Evolutionary conservation across 192 early-diverging fungal species (phyloP).

Genomic region (Rhizoclosmatium globosum): DNA sequence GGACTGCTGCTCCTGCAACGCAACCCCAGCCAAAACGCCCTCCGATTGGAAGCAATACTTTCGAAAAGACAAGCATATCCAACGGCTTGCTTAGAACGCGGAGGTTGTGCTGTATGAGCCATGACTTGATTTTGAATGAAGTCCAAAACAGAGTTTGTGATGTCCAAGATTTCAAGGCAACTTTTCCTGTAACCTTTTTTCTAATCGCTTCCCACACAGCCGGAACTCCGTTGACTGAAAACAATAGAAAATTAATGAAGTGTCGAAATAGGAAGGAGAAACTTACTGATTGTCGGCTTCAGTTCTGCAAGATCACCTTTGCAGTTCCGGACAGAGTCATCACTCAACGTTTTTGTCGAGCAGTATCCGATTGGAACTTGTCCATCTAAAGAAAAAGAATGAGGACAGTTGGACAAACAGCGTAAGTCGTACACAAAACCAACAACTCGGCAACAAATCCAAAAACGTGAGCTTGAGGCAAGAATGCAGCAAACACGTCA

Average conservation of each 20-base stretch:
- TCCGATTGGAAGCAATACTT: constrained; percentile 81
- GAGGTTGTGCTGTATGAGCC: constrained; percentile 55
- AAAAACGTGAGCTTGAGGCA: background rate
- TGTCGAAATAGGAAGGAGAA: too few species aligned
- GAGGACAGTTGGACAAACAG: too few species aligned
- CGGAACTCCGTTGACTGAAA: constrained; percentile 69
- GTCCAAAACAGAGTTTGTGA: constrained; percentile 78
- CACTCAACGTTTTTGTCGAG: constrained; percentile 68
- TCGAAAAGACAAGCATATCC: constrained; percentile 81
- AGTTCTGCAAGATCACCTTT: constrained; percentile 73
- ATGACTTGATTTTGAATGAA: constrained; percentile 76
- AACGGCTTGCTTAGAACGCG: constrained; percentile 69
- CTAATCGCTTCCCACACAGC: constrained; percentile 83
- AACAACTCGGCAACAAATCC: constrained; percentile 79
- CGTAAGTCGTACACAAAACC: constrained; percentile 44
- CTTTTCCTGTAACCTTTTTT: constrained; percentile 78
- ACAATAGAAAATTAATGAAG: too few species aligned
- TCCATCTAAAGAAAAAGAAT: too few species aligned
- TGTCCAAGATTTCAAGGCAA: constrained; percentile 57
- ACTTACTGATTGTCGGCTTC: constrained; percentile 53
- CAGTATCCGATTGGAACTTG: constrained; percentile 69
- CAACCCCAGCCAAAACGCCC: constrained; percentile 80
- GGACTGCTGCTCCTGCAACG: constrained; percentile 89
- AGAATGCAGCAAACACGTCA: too few species aligned
- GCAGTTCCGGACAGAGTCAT: constrained; percentile 67